Conservation (phyloP, 192 early-diverging fungal species). For the Oehlia diaphana region DNA sequence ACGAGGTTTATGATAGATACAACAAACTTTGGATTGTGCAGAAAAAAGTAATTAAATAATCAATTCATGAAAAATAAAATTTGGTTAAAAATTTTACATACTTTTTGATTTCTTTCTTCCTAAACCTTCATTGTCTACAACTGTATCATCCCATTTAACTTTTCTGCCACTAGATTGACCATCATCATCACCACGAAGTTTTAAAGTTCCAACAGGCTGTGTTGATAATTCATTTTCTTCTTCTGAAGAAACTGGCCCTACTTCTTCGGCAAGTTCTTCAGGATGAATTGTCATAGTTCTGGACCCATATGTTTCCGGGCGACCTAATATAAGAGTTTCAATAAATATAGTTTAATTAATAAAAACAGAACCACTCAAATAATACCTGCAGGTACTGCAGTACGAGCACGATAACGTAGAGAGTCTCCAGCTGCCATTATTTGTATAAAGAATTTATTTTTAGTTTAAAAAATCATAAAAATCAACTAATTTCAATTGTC, state of each 20-base stretch:
- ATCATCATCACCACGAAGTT: slow-evolving; percentile 48
- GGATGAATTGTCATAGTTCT: slow-evolving; percentile 33
- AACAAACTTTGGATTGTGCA: slow-evolving; percentile 53
- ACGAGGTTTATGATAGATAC: slow-evolving; percentile 63
- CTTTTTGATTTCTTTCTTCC: slow-evolving; percentile 66
- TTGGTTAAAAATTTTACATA: slow-evolving; percentile 24
- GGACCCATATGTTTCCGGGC: slow-evolving; percentile 30
- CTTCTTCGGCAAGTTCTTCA: slow-evolving; percentile 11
- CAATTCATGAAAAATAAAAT: not conserved
- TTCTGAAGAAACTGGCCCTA: not conserved
- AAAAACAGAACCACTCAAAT: not conserved
- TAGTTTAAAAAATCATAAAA: no score
- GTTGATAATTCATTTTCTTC: not conserved
- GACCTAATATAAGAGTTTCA: not conserved
- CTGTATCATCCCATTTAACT: slow-evolving; percentile 62
- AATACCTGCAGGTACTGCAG: not conserved
- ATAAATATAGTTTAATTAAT: not conserved
- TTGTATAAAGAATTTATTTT: not conserved
- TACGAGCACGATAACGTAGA: not conserved
- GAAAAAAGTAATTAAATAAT: not conserved
- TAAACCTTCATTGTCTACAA: slow-evolving; percentile 66
- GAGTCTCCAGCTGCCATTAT: not conserved
- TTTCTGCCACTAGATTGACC: slow-evolving; percentile 29
- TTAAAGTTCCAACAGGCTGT: slow-evolving; percentile 42
- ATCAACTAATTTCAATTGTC: no score